A percentile compares a stretch with the other conserved stretches of the same genome.
These are phyloP conservation scores for Collybia sp. DNA, from an alignment of 768 basidiomycete genomes.

Conservation along the genomic window DNA sequence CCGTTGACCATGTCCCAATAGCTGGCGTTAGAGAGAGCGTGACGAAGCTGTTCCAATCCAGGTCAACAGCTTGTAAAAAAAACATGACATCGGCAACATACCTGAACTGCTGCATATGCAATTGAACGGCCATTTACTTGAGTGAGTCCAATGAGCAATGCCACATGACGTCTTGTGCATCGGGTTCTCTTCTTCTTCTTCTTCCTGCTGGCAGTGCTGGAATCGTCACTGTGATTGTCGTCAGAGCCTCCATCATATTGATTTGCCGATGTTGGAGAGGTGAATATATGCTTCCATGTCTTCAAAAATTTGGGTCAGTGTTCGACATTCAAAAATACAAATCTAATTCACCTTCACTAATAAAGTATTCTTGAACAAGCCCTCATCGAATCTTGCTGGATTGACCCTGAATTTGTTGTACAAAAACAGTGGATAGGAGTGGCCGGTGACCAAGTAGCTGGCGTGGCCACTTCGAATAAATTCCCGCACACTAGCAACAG, in stretches of 20 bases:
- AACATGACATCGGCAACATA: conserved; percentile 6
- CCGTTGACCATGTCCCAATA: conserved; percentile 14
- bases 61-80: background rate
- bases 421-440: conserved; percentile 8
- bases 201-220: background rate
- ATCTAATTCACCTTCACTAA: conserved; percentile 7
- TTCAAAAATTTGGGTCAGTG: background rate
- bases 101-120: conserved; percentile 24
- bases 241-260: conserved; percentile 6
- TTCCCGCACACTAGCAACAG: background rate
- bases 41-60: conserved; percentile 10
- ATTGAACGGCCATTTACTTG: conserved; percentile 19
- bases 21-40: conserved; percentile 12
- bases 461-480: conserved; percentile 7
- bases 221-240: conserved; percentile 5
- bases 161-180: conserved; percentile 5
- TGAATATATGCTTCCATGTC: conserved; percentile 6
- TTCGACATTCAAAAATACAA: background rate
- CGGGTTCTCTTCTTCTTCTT: background rate
- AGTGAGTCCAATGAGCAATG: conserved; percentile 7
- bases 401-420: conserved; percentile 1
- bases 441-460: conserved; percentile 5
- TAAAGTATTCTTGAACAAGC: conserved; percentile 6
- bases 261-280: conserved; percentile 12
- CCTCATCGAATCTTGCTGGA: conserved; percentile 2